phyloP scores from a whole-genome alignment of 805 yeast species.

The Nakazawaea sp. region DNA sequence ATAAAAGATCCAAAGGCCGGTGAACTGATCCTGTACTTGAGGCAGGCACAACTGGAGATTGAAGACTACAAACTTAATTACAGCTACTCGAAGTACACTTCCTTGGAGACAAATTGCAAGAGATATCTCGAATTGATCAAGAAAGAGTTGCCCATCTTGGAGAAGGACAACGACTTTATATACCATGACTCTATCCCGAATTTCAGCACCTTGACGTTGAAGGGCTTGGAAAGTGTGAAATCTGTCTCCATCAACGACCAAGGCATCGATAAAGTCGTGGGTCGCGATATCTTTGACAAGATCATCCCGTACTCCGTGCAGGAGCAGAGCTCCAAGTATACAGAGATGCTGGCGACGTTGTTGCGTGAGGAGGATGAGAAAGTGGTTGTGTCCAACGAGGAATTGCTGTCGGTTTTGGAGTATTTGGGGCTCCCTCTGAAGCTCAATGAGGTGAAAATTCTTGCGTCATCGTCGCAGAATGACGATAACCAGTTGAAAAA shows the following conservation, averaged over 20 bases:
- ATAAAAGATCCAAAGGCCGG: slow-evolving; percentile 63
- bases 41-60: slow-evolving; percentile 39
- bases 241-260: slow-evolving; percentile 44
- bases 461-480: slow-evolving; percentile 11
- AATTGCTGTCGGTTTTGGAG: slow-evolving; percentile 72
- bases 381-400: slow-evolving; percentile 73
- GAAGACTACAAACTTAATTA: slow-evolving; percentile 16
- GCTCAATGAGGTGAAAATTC: slow-evolving; percentile 43
- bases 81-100: slow-evolving; percentile 14
- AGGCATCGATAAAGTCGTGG: slow-evolving; percentile 37
- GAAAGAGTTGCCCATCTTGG: slow-evolving; percentile 32
- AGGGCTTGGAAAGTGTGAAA: slow-evolving; percentile 64
- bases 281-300: slow-evolving; percentile 60
- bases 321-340: slow-evolving; percentile 78
- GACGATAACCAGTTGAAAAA: slow-evolving; percentile 6
- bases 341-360: slow-evolving; percentile 80
- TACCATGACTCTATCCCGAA: slow-evolving; percentile 76
- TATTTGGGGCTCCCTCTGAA: slow-evolving; percentile 70
- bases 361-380: slow-evolving; percentile 69
- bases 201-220: slow-evolving; percentile 50
- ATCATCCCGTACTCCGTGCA: slow-evolving; percentile 84
- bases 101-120: slow-evolving; percentile 18
- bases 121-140: slow-evolving; percentile 24
- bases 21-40: slow-evolving; percentile 61
- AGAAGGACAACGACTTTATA: slow-evolving; percentile 84